phyloP scores from a whole-genome alignment of 805 yeast genomes.

The Kodamaea restingae region DNA sequence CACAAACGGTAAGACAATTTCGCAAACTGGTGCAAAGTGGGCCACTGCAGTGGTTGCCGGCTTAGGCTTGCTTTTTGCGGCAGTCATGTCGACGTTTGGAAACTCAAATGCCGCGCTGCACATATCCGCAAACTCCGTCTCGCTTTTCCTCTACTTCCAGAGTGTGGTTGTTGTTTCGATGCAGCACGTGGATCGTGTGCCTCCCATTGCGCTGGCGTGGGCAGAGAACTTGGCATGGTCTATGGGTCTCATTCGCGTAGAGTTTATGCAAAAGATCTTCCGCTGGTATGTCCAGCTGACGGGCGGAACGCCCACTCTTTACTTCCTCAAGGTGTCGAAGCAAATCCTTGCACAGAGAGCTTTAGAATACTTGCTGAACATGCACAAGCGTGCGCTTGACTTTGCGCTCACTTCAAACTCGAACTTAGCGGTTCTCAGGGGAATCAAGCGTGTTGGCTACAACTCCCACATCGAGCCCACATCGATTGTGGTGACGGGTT shows the following conservation, averaged over 20 bases:
- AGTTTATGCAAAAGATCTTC: conserved; percentile 80
- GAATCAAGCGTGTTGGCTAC: conserved; percentile 80
- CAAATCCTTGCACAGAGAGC: conserved; percentile 77
- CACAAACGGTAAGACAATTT: conserved; percentile 72
- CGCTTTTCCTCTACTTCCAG: conserved; percentile 84
- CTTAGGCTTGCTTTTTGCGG: conserved; percentile 78
- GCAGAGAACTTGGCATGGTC: conserved; percentile 91
- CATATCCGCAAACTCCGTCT: conserved; percentile 79
- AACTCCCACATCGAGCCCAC: conserved; percentile 76
- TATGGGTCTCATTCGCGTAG: conserved; percentile 77
- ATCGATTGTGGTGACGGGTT: conserved; percentile 79
- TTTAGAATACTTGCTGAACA: conserved; percentile 24
- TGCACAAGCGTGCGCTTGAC: conserved; percentile 33
- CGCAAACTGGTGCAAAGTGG: conserved; percentile 69
- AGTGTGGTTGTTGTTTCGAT: conserved; percentile 77
- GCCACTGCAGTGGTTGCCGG: conserved; percentile 91
- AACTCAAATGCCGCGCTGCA: conserved; percentile 87
- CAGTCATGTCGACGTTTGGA: conserved; percentile 77
- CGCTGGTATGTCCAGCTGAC: conserved; percentile 85
- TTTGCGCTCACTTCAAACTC: conserved; percentile 47
- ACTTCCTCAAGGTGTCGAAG: conserved; percentile 55
- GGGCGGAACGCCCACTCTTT: conserved; percentile 78
- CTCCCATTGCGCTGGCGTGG: conserved; percentile 94
- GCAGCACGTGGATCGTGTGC: conserved; percentile 81
- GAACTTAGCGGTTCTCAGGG: conserved; percentile 66